These are phyloP conservation scores for Lactarius trivialis DNA, from an alignment of 768 basidiomycete genomes.

Conservation along the genomic window DNA sequence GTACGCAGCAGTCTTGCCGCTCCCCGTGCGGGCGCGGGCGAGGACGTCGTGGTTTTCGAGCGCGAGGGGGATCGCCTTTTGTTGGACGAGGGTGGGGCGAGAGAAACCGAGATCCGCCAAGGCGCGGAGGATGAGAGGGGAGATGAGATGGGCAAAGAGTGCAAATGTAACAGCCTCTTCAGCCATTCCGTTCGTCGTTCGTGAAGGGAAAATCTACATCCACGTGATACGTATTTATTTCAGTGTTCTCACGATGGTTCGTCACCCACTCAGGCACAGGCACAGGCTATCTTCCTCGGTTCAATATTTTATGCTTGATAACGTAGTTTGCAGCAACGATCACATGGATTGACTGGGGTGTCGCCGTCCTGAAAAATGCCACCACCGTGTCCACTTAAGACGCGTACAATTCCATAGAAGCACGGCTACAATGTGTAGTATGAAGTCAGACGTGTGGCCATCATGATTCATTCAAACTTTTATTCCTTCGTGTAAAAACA, in stretches of 20 bases:
- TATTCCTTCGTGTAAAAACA: background rate
- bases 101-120: slow-evolving; percentile 88
- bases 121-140: slow-evolving; percentile 78
- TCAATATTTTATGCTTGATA: too few relatives aligned
- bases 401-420: too few relatives aligned
- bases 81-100: slow-evolving; percentile 86
- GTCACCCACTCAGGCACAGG: too few relatives aligned
- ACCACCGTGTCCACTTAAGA: too few relatives aligned
- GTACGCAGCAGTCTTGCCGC: slow-evolving; percentile 96
- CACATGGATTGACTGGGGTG: too few relatives aligned
- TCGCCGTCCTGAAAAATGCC: too few relatives aligned
- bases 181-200: background rate
- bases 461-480: background rate
- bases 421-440: too few relatives aligned
- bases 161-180: slow-evolving; percentile 30
- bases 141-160: slow-evolving; percentile 70
- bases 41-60: slow-evolving; percentile 87
- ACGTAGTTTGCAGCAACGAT: too few relatives aligned
- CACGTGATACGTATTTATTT: background rate
- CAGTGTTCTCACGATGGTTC: too few relatives aligned
- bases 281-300: too few relatives aligned
- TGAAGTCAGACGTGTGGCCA: background rate
- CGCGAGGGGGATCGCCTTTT: slow-evolving; percentile 86
- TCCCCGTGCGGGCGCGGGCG: slow-evolving; percentile 90
- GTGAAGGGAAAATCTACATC: background rate